These are phyloP conservation scores for Hyparrhenia diplandra DNA, from an alignment of 176 grass and related monocot species.

Conservation along the genomic window DNA sequence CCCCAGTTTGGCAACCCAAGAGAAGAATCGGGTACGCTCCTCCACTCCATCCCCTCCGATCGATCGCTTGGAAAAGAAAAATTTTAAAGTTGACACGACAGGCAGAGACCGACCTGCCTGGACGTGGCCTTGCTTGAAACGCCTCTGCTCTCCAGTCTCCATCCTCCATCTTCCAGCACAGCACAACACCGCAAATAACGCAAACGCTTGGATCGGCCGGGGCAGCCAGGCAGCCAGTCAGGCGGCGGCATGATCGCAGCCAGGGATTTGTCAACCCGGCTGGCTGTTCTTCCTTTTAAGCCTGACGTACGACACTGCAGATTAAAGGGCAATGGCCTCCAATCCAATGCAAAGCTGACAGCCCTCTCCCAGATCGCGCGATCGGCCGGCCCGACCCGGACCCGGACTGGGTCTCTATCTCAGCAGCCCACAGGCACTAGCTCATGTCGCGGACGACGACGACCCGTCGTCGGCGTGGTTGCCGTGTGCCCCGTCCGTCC, in stretches of 20 bases:
- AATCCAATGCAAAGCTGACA: constrained; percentile 24
- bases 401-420: neutral
- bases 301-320: neutral
- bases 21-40: neutral
- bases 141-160: neutral
- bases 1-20: neutral
- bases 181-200: neutral
- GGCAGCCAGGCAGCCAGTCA: neutral
- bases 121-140: too few relatives aligned
- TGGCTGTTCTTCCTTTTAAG: neutral
- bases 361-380: constrained; percentile 14
- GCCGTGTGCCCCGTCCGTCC: too few relatives aligned
- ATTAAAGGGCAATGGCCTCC: neutral
- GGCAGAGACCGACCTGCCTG: neutral
- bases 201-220: neutral
- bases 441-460: neutral
- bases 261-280: neutral
- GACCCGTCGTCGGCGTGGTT: too few relatives aligned
- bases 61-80: neutral
- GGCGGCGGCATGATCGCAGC: constrained; percentile 21
- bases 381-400: neutral
- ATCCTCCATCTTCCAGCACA: neutral
- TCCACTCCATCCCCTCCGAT: neutral
- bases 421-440: constrained; percentile 28
- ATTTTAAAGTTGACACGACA: constrained; percentile 31